Base-by-base conservation (phyloP, 805 yeast species). In the Phaffomyces thermotolerans region DNA sequence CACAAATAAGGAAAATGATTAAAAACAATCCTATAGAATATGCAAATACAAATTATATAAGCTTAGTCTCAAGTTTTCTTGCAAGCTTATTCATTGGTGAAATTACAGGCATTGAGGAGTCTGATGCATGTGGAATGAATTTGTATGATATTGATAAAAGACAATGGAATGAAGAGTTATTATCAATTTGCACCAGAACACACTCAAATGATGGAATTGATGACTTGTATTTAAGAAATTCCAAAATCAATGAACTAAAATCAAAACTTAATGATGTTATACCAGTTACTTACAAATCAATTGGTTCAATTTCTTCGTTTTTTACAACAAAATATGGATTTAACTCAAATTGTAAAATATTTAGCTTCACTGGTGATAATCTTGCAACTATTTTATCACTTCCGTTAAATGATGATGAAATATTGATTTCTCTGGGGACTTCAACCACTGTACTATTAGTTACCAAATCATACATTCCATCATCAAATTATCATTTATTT, bases 41-140 rank as follows among this genome's bases (percentile, higher is more conserved):
- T 62, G 58, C 60, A 8, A 58, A 71, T 2, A 84, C 95, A 1
- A 56, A 58, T 17, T 65, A 83, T 43, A 84, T 90, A 33, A 75
- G 89, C 1, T 65, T 90, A 37, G 88, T 89, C 1, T 85, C 95
- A 1, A 79, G 83, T 43, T 89, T 89, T 56, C 65, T 88, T 29
- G 80, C 91, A 6, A 76, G 87, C 25, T 66, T 90, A 12, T 68
- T 90, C 27, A 63, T 80, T 35, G 95, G 95, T 9, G 54, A 68
- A 43, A 67, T 84, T 36, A 71, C 82, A 4, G 71, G 74, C 3
- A 66, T 87, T 44, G 97, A 89, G 52, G 81, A 82, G 53, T 79
- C 87, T 13, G 97, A 90, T 63, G 95, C 86, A 2, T 87, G 96
- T 65, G 97, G 97, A 10, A 88, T 88, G 93, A 90, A 90, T 54